A percentile compares a stretch with the other conserved stretches of the same genome.
These are phyloP conservation scores for Iris macrosiphon DNA, from an alignment of 106 monocot genomes.

Conservation along the genomic window DNA sequence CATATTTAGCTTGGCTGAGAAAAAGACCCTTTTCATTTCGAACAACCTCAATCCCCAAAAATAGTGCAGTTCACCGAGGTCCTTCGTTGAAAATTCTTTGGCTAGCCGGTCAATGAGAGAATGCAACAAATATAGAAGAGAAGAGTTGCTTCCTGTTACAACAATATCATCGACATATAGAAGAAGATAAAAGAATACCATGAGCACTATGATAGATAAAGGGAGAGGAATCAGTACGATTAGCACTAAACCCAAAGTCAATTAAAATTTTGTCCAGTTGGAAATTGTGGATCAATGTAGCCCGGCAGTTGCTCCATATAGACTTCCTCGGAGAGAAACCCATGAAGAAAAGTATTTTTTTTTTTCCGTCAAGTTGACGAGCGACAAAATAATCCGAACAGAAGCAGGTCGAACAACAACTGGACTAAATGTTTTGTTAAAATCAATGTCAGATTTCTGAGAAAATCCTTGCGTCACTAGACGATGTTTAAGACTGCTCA, in stretches of 20 bases:
- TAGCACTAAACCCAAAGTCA: neutral
- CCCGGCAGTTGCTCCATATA: neutral
- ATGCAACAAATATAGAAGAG: neutral
- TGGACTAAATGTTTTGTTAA: neutral
- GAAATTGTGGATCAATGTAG: neutral
- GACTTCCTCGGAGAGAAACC: neutral
- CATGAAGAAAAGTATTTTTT: neutral
- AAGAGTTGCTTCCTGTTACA: neutral
- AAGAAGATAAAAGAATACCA: neutral
- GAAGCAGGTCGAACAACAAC: neutral
- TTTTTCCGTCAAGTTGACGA: neutral
- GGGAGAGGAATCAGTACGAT: neutral
- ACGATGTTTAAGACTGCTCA: neutral
- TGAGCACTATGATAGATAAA: neutral
- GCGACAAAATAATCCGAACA: neutral
- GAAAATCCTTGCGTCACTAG: neutral
- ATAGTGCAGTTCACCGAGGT: neutral
- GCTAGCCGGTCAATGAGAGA: neutral
- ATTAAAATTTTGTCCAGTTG: neutral
- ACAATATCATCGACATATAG: neutral
- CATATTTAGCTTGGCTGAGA: neutral
- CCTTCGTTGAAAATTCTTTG: neutral
- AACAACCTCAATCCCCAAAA: constrained; percentile 5
- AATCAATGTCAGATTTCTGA: neutral
- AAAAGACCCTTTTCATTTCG: neutral